phyloP scores from a whole-genome alignment of 305 asterid genomes.

The Fraxinus paxiana region DNA sequence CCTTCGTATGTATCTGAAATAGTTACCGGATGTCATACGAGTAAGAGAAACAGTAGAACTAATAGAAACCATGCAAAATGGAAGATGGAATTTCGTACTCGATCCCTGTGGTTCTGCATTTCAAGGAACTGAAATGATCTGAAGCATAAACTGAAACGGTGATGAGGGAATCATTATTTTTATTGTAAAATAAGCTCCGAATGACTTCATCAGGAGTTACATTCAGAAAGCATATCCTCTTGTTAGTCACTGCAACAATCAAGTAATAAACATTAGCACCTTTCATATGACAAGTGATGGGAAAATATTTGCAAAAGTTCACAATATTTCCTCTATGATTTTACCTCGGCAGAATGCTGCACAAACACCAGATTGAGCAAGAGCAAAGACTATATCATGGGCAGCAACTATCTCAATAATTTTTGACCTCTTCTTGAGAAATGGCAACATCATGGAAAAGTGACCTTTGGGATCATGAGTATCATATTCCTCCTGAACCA shows the following conservation, averaged over 20 bases:
- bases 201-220: conserved; percentile 94
- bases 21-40: not conserved
- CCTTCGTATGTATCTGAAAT: conserved; percentile 56
- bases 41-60: not conserved
- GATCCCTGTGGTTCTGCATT: conserved; percentile 93
- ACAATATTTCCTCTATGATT: not conserved
- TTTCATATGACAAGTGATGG: not conserved
- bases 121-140: conserved; percentile 82
- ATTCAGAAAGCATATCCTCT: conserved; percentile 93
- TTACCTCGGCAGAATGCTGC: conserved; percentile 96
- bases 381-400: conserved; percentile 95
- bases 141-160: conserved; percentile 97
- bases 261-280: conserved; percentile 24
- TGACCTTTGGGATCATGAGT: conserved; percentile 96
- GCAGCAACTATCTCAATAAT: conserved; percentile 96
- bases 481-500: conserved; percentile 86
- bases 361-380: conserved; percentile 96
- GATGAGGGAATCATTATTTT: conserved; percentile 93
- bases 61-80: not conserved
- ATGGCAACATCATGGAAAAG: conserved; percentile 58
- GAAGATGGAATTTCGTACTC: conserved; percentile 51
- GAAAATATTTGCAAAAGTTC: not conserved
- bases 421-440: conserved; percentile 86
- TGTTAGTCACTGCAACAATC: conserved; percentile 74
- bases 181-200: conserved; percentile 93